Percentiles rank a stretch among this genome's conserved stretches.
Evolutionary conservation across 1,139 yeast species (phyloP).

Genomic region (Saccharomyces hybrid): DNA sequence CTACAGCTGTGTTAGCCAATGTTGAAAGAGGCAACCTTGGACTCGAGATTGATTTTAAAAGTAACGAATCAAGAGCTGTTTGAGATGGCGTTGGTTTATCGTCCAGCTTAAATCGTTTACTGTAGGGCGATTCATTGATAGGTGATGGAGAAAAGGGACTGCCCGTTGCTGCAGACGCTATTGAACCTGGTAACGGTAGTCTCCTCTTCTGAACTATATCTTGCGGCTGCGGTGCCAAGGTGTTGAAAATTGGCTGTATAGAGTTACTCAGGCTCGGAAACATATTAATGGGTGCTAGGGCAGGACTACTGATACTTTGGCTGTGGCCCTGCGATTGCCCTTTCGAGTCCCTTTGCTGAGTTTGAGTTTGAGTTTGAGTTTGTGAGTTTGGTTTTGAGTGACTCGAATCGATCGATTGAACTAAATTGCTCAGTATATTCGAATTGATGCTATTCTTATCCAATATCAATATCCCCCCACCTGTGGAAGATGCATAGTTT

Average conservation of each 20-base stretch:
- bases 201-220: conserved; percentile 16
- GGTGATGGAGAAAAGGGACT: conserved; percentile 23
- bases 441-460: conserved; percentile 21
- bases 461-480: conserved; percentile 12
- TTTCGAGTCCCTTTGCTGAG: background rate
- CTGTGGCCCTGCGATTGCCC: background rate
- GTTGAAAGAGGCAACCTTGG: conserved; percentile 15
- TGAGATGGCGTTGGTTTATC: conserved; percentile 28
- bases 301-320: background rate
- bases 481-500: conserved; percentile 1
- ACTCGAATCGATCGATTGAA: conserved; percentile 15
- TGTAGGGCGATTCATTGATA: conserved; percentile 19
- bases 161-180: conserved; percentile 9
- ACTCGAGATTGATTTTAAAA: conserved; percentile 23
- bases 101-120: conserved; percentile 22
- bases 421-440: conserved; percentile 15
- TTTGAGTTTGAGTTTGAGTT: background rate
- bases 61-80: conserved; percentile 28
- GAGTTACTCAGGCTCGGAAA: background rate
- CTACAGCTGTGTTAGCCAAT: conserved; percentile 7
- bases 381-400: conserved; percentile 4
- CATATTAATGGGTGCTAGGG: conserved; percentile 9
- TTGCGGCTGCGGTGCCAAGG: conserved; percentile 4
- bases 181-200: conserved; percentile 17
- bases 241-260: background rate